These are phyloP conservation scores for Hymenoscyphus repandus DNA, from an alignment of 2,329 filamentous ascomycete genomes.

Conservation along the genomic window DNA sequence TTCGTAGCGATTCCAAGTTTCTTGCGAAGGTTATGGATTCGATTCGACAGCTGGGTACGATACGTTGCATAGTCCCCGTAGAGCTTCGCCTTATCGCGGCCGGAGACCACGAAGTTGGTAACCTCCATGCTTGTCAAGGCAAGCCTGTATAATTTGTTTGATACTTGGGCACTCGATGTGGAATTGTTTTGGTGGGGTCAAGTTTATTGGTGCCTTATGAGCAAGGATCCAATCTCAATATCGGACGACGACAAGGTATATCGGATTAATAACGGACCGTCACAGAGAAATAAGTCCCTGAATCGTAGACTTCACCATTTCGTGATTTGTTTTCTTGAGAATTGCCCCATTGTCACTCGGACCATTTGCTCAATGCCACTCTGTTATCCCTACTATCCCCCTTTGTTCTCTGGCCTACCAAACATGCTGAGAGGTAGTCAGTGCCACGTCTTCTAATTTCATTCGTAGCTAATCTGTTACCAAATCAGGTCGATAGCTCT, in stretches of 20 bases:
- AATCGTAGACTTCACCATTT: slow-evolving; percentile 1
- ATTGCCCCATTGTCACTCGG: too few species aligned
- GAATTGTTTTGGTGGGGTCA: slow-evolving; percentile 7
- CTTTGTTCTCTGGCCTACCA: too few species aligned
- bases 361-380: too few species aligned
- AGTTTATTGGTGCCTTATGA: not conserved
- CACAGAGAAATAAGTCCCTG: not conserved
- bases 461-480: not conserved
- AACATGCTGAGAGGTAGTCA: not conserved
- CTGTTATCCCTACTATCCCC: too few species aligned
- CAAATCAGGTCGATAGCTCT: not conserved
- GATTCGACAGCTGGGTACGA: slow-evolving; percentile 70
- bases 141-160: not conserved
- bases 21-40: slow-evolving; percentile 76
- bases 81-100: slow-evolving; percentile 76
- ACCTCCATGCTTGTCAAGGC: slow-evolving; percentile 65
- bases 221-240: too few species aligned
- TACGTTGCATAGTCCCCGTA: slow-evolving; percentile 88
- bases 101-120: slow-evolving; percentile 74
- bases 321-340: not conserved
- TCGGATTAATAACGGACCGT: not conserved
- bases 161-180: not conserved
- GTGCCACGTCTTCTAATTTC: not conserved
- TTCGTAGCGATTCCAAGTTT: slow-evolving; percentile 79
- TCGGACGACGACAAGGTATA: not conserved